Evolutionary conservation across 345 rosid species (phyloP).

Genomic region (Gossypium turneri): DNA sequence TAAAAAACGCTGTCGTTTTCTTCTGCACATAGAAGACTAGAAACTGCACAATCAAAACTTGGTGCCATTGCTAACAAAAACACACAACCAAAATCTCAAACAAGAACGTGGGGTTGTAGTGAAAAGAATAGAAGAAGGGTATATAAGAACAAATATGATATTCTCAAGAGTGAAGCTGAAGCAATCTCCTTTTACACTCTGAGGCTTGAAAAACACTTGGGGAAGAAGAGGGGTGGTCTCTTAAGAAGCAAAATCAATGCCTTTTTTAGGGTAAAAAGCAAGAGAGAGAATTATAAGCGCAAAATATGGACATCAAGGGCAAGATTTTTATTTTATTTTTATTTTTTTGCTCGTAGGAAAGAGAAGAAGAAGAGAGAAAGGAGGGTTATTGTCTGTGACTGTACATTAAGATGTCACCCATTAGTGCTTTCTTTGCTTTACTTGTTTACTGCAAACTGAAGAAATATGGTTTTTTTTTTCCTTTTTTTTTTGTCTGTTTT

Average conservation of each 20-base stretch:
- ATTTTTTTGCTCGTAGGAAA: neutral
- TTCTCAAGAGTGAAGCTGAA: conserved; percentile 9
- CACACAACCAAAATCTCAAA: neutral
- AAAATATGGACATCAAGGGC: conserved; percentile 1
- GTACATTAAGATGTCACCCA: neutral
- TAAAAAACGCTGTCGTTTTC: conserved; percentile 40
- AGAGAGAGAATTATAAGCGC: conserved; percentile 11
- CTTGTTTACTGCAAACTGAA: neutral
- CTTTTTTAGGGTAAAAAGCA: conserved; percentile 41
- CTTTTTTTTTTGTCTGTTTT: neutral
- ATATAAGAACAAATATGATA: conserved; percentile 6
- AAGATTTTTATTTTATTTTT: conserved; percentile 1
- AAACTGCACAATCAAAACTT: conserved; percentile 46
- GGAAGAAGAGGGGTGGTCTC: conserved; percentile 22
- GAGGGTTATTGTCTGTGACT: conserved; percentile 18
- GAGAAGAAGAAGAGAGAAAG: neutral
- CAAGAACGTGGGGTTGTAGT: neutral
- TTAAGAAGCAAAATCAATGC: conserved; percentile 43
- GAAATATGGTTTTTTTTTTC: neutral
- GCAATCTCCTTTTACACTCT: neutral
- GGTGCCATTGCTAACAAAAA: conserved; percentile 44
- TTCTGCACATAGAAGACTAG: conserved; percentile 57
- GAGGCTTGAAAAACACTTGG: conserved; percentile 33
- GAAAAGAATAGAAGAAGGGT: neutral
- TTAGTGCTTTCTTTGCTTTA: neutral